These are phyloP conservation scores for Psophocarpus tetragonolobus DNA, from an alignment of 306 rosid genomes.

Conservation along the genomic window DNA sequence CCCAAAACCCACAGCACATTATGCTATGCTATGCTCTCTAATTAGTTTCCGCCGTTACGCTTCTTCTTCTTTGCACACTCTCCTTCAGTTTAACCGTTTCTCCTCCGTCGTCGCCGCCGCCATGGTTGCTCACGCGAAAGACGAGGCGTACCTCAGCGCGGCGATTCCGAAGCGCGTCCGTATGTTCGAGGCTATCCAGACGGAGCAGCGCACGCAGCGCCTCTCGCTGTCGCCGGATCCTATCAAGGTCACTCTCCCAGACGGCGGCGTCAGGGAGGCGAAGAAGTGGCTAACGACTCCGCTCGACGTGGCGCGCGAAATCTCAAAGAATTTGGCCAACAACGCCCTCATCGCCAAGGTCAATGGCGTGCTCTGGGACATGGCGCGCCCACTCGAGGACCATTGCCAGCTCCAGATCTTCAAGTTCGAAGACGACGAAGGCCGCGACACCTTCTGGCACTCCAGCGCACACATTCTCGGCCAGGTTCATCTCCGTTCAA, in stretches of 20 bases:
- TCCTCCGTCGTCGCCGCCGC: conserved; percentile 29
- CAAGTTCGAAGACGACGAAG: conserved; percentile 75
- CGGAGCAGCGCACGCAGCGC: conserved; percentile 46
- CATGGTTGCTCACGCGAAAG: conserved; percentile 61
- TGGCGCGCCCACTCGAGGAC: conserved; percentile 72
- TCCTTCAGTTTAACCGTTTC: conserved; percentile 23
- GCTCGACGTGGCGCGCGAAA: conserved; percentile 70
- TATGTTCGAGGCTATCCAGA: conserved; percentile 58
- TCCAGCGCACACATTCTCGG: conserved; percentile 99
- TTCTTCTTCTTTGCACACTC: conserved; percentile 1
- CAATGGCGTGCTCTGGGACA: conserved; percentile 89
- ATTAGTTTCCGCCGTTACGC: conserved; percentile 50
- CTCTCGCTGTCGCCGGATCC: conserved; percentile 72
- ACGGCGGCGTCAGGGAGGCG: conserved; percentile 69
- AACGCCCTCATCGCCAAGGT: conserved; percentile 83
- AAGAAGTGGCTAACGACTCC: conserved; percentile 83
- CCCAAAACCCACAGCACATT: background rate
- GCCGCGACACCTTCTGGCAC: conserved; percentile 98
- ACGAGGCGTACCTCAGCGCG: conserved; percentile 60
- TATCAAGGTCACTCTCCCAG: conserved; percentile 75
- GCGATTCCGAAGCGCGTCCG: conserved; percentile 64
- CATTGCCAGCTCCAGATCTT: conserved; percentile 74
- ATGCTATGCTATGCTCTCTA: conserved; percentile 47
- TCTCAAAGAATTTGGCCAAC: conserved; percentile 75
- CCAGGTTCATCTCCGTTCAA: conserved; percentile 44